phyloP scores from a whole-genome alignment of 2,329 filamentous ascomycete genomes.

The Plectosphaerella plurivora region DNA sequence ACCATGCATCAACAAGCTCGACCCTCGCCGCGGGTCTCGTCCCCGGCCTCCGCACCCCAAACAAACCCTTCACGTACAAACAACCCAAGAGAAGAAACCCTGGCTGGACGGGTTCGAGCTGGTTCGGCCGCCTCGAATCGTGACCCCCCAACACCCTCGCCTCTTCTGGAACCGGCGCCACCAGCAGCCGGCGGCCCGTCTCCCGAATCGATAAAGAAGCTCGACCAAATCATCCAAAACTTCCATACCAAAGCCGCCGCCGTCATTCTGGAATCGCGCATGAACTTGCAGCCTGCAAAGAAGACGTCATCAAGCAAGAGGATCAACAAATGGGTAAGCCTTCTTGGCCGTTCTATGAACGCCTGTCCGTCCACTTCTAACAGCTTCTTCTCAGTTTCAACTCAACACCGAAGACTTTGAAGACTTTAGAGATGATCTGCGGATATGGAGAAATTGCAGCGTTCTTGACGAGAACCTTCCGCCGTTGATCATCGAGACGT shows the following conservation, averaged over 20 bases:
- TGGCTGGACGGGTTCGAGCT: conserved; percentile 35
- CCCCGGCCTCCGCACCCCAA: conserved; percentile 67
- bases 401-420: conserved; percentile 91
- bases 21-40: conserved; percentile 65
- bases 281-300: conserved; percentile 59
- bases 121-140: conserved; percentile 37
- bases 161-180: conserved; percentile 39
- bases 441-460: conserved; percentile 76
- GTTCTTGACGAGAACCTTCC: conserved; percentile 67
- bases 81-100: conserved; percentile 62
- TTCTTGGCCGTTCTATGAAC: neutral
- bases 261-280: conserved; percentile 76
- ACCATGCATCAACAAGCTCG: conserved; percentile 88
- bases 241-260: conserved; percentile 86
- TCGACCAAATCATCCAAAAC: conserved; percentile 96
- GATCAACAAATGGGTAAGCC: conserved; percentile 81
- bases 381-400: conserved; percentile 66
- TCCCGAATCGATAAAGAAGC: conserved; percentile 68
- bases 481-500: conserved; percentile 85
- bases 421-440: conserved; percentile 75
- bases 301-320: conserved; percentile 42
- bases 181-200: conserved; percentile 39
- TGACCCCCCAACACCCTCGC: conserved; percentile 37
- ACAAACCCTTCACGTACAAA: conserved; percentile 70
- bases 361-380: neutral